Percentiles rank a stretch among this genome's conserved stretches.
These are phyloP conservation scores for Punctularia strigosozonata DNA, from an alignment of 768 basidiomycete species.

Conservation along the genomic window DNA sequence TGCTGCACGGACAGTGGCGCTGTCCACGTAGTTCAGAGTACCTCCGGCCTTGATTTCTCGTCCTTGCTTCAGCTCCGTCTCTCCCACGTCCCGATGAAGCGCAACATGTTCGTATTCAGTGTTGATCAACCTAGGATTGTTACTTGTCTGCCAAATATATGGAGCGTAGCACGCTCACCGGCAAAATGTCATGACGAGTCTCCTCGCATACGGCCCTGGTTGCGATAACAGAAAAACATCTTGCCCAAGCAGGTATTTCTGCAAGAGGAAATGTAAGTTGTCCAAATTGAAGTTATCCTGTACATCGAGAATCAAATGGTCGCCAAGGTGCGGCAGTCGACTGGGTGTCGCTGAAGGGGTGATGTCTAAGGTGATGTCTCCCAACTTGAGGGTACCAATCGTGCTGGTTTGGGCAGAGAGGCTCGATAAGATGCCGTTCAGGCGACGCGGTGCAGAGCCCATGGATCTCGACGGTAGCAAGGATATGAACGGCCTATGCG, in stretches of 20 bases:
- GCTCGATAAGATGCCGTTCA: slow-evolving; percentile 34
- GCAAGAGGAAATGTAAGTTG: slow-evolving; percentile 52
- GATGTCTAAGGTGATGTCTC: slow-evolving; percentile 44
- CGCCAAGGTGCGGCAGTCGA: slow-evolving; percentile 31
- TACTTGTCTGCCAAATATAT: neutral
- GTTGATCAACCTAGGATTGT: slow-evolving; percentile 37
- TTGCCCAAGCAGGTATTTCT: slow-evolving; percentile 58
- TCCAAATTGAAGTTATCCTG: slow-evolving; percentile 43
- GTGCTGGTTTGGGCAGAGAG: slow-evolving; percentile 27
- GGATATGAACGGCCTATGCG: no score
- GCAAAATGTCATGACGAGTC: slow-evolving; percentile 53
- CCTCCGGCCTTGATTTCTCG: slow-evolving; percentile 51
- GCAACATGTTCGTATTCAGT: slow-evolving; percentile 60
- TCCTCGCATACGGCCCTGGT: slow-evolving; percentile 55
- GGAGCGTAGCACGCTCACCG: slow-evolving; percentile 22
- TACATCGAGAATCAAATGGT: slow-evolving; percentile 36
- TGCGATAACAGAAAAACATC: slow-evolving; percentile 57
- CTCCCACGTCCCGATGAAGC: slow-evolving; percentile 58
- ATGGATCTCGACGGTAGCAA: no score
- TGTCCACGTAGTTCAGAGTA: slow-evolving; percentile 56
- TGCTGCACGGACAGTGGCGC: slow-evolving; percentile 52
- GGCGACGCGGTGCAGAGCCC: slow-evolving; percentile 24
- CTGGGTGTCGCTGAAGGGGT: slow-evolving; percentile 34
- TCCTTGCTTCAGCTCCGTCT: slow-evolving; percentile 63
- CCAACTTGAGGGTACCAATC: slow-evolving; percentile 46